Percentiles rank a stretch among this genome's conserved stretches.
These are phyloP conservation scores for Monosporascus ibericus DNA, from an alignment of 2,329 filamentous ascomycete species.

Conservation along the genomic window DNA sequence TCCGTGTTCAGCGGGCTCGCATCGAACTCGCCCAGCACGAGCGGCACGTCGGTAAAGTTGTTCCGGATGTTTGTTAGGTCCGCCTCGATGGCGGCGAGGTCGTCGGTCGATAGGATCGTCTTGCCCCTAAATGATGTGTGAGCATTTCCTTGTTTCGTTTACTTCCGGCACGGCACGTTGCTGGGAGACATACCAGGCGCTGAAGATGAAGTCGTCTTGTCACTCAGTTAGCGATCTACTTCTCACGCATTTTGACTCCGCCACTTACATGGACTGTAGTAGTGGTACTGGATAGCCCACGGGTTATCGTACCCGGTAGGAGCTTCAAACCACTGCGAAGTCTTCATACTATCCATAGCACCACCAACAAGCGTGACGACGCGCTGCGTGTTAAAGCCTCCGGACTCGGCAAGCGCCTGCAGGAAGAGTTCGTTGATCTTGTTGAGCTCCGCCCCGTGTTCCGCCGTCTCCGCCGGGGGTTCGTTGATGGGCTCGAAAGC, in stretches of 20 bases:
- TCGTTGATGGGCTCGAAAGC: slow-evolving; percentile 57
- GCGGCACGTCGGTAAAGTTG: slow-evolving; percentile 49
- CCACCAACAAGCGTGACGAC: slow-evolving; percentile 51
- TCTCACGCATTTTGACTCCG: neutral
- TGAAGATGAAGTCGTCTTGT: slow-evolving; percentile 37
- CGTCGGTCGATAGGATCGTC: slow-evolving; percentile 48
- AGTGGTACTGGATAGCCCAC: slow-evolving; percentile 57
- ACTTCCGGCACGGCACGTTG: neutral
- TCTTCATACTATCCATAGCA: slow-evolving; percentile 45
- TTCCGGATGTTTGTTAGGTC: slow-evolving; percentile 45
- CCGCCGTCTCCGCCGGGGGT: slow-evolving; percentile 44
- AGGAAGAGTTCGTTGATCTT: slow-evolving; percentile 52
- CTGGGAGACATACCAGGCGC: slow-evolving; percentile 28
- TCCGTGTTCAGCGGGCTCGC: slow-evolving; percentile 45
- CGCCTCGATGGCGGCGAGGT: slow-evolving; percentile 41
- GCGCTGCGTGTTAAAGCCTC: slow-evolving; percentile 48
- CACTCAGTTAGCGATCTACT: neutral
- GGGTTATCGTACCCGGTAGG: slow-evolving; percentile 46
- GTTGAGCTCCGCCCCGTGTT: slow-evolving; percentile 45
- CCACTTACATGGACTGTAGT: slow-evolving; percentile 46
- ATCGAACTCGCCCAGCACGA: slow-evolving; percentile 54
- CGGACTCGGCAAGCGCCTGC: slow-evolving; percentile 44
- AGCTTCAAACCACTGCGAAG: slow-evolving; percentile 45
- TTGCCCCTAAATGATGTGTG: slow-evolving; percentile 39
- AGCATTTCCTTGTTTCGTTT: neutral